Evolutionary conservation across 805 yeast genomes (phyloP), one percentile per base, ranked within the genome.

Genomic region (Kazachstania psychrophila): DNA sequence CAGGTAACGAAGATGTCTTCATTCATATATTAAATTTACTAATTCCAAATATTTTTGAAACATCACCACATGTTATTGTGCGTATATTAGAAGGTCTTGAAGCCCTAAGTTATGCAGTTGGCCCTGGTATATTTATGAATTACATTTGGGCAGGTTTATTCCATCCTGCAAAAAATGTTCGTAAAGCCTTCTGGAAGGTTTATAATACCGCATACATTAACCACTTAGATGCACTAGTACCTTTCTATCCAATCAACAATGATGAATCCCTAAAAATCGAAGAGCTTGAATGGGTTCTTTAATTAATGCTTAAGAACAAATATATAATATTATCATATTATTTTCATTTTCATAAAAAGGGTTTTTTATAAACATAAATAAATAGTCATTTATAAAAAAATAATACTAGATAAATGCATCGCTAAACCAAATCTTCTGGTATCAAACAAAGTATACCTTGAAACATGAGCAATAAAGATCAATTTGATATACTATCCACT

Each of bases 1-100:
- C 66, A 3, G 87, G 88, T 0, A 67, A 71, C 38, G 95, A 85
- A 46, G 94, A 80, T 45, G 83, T 86, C 0, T 86, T 92, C 63
- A 55, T 85, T 9, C 96, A 92, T 56, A 72, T 78, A 40, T 62
- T 92, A 51, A 86, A 92, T 54, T 65, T 88, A 34, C 58, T 92
- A 15, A 61, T 87, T 60, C 98, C 99, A 2, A 92, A 92, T 55
- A 66, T 92, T 2, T 87, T 75, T 54, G 99, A 89, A 57, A 83
- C 95, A 0, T 87, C 96, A 0, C 97, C 97, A 0, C 99, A 92
- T 58, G 96, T 88, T 11, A 87, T 88, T 39, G 69, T 66, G 8
- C 73, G 97, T 45, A 77, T 92, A 2, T 44, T 83, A 32, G 96
- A 86, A 38, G 81, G 88, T 37, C 65, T 92, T 19, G 87, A 82